Evolutionary conservation across 2,329 filamentous ascomycete species (phyloP), one percentile per base, ranked within the genome.

Genomic region (Lachnellula subtilissima): DNA sequence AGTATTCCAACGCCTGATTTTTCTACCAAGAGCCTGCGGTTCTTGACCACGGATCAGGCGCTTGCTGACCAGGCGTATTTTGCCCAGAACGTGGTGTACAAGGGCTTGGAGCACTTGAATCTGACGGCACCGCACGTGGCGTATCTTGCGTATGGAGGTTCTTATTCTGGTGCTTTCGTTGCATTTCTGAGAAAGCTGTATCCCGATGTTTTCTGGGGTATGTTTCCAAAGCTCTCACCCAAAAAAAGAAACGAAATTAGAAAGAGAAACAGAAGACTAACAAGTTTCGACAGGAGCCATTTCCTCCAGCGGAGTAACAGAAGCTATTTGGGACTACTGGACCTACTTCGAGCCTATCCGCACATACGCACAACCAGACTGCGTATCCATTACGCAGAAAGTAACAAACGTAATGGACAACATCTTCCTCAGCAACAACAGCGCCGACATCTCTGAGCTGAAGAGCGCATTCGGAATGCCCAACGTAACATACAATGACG

Each of bases 51-150:
- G 0, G 88, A 92, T 64, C 91, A 96, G 70, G 85, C 90, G 0
- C 70, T 95, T 40, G 90, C 89, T 7, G 91, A 96, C 69, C 84
- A 86, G 45, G 88, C 84, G 2, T 95, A 89, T 71, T 95, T 96
- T 72, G 88, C 89, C 0, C 73, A 82, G 58, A 80, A 94, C 61
- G 78, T 91, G 42, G 75, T 83, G 50, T 91, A 92, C 58, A 76
- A 82, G 0, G 89, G 89, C 0, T 72, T 91, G 5, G 85, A 89
- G 66, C 72, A 88, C 59, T 66, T 80, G 23, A 79, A 91, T 60
- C 72, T 94, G 39, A 89, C 82, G 0, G 81, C 88, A 0, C 74
- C 81, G 0, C 77, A 75, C 2, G 84, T 83, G 0, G 82, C 90
- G 0, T 94, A 86, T 73, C 86, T 96, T 56, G 83, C 84, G 0